Evolutionary conservation across 257 asterid species (phyloP), one percentile per base, ranked within the genome.

Genomic region (Nicotiana undulata): DNA sequence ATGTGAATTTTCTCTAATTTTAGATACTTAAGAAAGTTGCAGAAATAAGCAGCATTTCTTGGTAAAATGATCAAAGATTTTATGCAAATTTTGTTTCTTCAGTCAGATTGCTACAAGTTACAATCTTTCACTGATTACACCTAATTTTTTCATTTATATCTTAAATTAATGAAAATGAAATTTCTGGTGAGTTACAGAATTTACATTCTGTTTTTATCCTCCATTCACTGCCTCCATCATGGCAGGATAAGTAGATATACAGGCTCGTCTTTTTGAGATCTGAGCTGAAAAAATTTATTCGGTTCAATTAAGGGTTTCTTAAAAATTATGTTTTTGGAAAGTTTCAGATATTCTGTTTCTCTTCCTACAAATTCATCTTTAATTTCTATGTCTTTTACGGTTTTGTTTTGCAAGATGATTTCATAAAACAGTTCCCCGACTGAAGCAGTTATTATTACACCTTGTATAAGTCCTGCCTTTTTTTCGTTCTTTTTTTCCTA

Each of bases 371-470:
- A 15, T 6, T 77, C 16, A 49, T 37, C 37, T 60, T 5, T 59
- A 6, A 29, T 59, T 78, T 61, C 37, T 28, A 8, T 28, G 51
- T 16, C 26, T 17, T 32, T 31, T 16, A 16, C 28, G 49, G 51
- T 63, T 79, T 79, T 79, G 15, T 26, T 44, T 64, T 46, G 82
- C 52, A 79, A 76, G 76, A 49, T 74, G 79, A 49, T 26, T 74
- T 74, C 61, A 51, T 74, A 49, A 9, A 49, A 49, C 61, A 49
- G 10, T 15, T 49, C 18, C 56, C 18, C 18, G 6, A 13, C 17
- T 13, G 56, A 51, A 51, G 56, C 56, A 51, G 18, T 12, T 3
- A 51, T 51, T 51, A 11, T 13, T 51, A 11, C 5, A 51, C 6
- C 56, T 51, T 51, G 2, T 51, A 12, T 4, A 40, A 40, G 49